phyloP scores from a whole-genome alignment of 805 yeast genomes.

The Schwanniomyces pseudopolymorphus region DNA sequence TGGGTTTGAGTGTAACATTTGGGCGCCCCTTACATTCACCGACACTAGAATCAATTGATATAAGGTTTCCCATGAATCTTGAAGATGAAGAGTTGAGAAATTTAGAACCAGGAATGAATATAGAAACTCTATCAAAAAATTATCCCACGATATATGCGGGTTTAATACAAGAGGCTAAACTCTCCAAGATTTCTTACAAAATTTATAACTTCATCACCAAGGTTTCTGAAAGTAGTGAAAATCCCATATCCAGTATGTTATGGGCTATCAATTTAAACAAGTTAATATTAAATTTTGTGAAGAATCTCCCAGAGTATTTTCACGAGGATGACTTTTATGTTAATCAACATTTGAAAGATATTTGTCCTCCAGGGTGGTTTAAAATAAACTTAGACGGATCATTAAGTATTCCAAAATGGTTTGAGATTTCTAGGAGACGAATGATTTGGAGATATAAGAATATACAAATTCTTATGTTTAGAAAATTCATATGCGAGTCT shows the following conservation, averaged over 20 bases:
- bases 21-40: conserved; percentile 65
- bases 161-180: conserved; percentile 52
- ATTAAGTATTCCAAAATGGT: conserved; percentile 47
- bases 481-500: conserved; percentile 59
- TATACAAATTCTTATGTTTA: conserved; percentile 52
- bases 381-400: conserved; percentile 6
- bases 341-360: conserved; percentile 16
- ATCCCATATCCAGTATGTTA: not conserved
- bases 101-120: conserved; percentile 12
- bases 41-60: conserved; percentile 44
- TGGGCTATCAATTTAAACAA: conserved; percentile 40
- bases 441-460: conserved; percentile 60
- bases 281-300: conserved; percentile 38
- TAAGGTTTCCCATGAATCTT: conserved; percentile 49
- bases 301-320: conserved; percentile 47
- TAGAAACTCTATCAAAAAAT: conserved; percentile 2
- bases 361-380: conserved; percentile 17
- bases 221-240: conserved; percentile 1
- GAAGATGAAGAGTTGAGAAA: conserved; percentile 41
- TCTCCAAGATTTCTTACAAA: conserved; percentile 40
- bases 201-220: not conserved
- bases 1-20: conserved; percentile 61
- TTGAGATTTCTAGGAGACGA: conserved; percentile 51
- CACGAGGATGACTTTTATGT: conserved; percentile 34
- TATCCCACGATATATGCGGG: conserved; percentile 61